These are phyloP conservation scores for Mucor lusitanicus DNA, from an alignment of 371 early-diverging fungal genomes.

Conservation along the genomic window DNA sequence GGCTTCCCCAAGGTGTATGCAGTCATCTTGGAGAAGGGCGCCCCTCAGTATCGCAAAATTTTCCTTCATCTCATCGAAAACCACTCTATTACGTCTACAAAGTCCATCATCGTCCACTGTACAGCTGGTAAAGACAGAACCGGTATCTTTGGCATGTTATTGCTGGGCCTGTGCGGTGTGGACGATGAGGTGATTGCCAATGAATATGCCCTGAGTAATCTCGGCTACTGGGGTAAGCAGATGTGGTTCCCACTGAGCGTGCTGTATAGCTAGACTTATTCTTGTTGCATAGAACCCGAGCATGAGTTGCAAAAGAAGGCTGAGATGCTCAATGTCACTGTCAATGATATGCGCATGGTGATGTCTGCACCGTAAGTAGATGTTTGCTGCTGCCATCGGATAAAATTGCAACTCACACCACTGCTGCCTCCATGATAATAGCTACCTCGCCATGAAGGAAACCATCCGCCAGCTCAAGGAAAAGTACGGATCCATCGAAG, in stretches of 20 bases:
- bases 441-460: conserved; percentile 49
- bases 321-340: conserved; percentile 25
- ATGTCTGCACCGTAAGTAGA: conserved; percentile 51
- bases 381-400: background rate
- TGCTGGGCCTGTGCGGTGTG: conserved; percentile 73
- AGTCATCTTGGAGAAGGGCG: conserved; percentile 54
- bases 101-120: conserved; percentile 80
- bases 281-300: conserved; percentile 31
- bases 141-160: conserved; percentile 74
- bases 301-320: conserved; percentile 41
- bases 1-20: conserved; percentile 64
- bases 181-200: conserved; percentile 72
- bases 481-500: conserved; percentile 32
- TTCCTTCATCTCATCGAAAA: conserved; percentile 58
- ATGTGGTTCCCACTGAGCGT: background rate
- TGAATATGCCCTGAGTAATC: conserved; percentile 71
- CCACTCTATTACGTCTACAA: conserved; percentile 40
- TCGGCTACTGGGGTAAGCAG: conserved; percentile 56
- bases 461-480: conserved; percentile 33
- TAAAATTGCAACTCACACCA: background rate
- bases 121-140: conserved; percentile 92
- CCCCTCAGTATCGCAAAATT: conserved; percentile 50
- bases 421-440: no score
- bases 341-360: conserved; percentile 45
- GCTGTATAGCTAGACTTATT: background rate